phyloP scores from a whole-genome alignment of 2,329 filamentous ascomycete genomes.

The Thielaviopsis musarum region DNA sequence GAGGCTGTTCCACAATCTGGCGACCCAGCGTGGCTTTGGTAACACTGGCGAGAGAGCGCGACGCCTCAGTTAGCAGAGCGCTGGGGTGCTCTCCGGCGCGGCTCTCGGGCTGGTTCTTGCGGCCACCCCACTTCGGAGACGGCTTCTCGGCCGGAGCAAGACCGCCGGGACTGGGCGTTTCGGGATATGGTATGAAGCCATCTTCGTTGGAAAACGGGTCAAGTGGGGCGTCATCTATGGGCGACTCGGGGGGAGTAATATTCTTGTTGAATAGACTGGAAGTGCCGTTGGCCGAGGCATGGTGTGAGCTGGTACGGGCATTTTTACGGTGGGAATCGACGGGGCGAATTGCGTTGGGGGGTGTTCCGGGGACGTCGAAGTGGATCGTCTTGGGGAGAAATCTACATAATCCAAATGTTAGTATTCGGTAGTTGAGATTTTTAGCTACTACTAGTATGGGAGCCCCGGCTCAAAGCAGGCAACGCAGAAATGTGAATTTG shows the following conservation, averaged over 20 bases:
- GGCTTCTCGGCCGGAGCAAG: slow-evolving; percentile 55
- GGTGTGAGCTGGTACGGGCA: slow-evolving; percentile 16
- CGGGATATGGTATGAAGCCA: slow-evolving; percentile 37
- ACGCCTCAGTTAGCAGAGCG: slow-evolving; percentile 56
- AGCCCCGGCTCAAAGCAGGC: not conserved
- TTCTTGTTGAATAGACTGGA: slow-evolving; percentile 38
- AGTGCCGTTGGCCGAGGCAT: slow-evolving; percentile 19
- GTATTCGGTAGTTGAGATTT: not conserved
- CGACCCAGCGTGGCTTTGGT: slow-evolving; percentile 31
- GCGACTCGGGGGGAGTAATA: slow-evolving; percentile 39
- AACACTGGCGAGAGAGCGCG: slow-evolving; percentile 38
- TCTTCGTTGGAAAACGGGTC: slow-evolving; percentile 42
- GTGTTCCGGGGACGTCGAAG: slow-evolving; percentile 52
- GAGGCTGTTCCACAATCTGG: slow-evolving; percentile 40
- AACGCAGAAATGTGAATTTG: no score
- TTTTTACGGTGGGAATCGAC: slow-evolving; percentile 17
- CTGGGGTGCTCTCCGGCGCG: slow-evolving; percentile 58
- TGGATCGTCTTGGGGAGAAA: slow-evolving; percentile 87
- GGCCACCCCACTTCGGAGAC: slow-evolving; percentile 59
- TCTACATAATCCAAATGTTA: slow-evolving; percentile 26
- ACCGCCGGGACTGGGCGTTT: slow-evolving; percentile 22
- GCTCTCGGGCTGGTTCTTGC: slow-evolving; percentile 63
- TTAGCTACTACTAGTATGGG: not conserved
- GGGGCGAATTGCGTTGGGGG: slow-evolving; percentile 22
- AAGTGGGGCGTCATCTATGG: slow-evolving; percentile 29